Conservation (phyloP, 2,329 filamentous ascomycete genomes). For the Ophiosphaerella korrae region DNA sequence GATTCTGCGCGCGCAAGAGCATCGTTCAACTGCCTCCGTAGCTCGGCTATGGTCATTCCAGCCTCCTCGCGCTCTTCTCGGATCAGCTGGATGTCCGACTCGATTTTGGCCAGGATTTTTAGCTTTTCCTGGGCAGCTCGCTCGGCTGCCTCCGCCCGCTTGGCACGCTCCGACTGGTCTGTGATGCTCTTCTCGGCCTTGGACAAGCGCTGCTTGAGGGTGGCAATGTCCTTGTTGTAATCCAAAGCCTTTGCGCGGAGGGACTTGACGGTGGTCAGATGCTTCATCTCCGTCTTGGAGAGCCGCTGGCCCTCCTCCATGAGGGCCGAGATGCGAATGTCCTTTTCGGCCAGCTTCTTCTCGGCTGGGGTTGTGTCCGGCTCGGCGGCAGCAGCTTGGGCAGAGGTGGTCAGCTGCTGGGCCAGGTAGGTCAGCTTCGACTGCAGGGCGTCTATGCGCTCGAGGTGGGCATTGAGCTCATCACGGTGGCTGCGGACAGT, state of each 20-base stretch:
- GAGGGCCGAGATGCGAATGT: slow-evolving; percentile 84
- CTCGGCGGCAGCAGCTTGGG: slow-evolving; percentile 67
- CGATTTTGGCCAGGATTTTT: slow-evolving; percentile 56
- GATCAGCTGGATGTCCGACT: slow-evolving; percentile 65
- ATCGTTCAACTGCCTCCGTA: slow-evolving; percentile 72
- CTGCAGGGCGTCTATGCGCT: slow-evolving; percentile 89
- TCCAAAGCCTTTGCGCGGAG: slow-evolving; percentile 62
- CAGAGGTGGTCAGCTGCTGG: slow-evolving; percentile 75
- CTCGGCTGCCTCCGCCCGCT: slow-evolving; percentile 63
- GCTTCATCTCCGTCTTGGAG: slow-evolving; percentile 83
- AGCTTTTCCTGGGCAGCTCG: slow-evolving; percentile 62
- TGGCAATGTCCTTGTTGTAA: slow-evolving; percentile 56
- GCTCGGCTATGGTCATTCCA: slow-evolving; percentile 67
- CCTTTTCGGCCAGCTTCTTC: slow-evolving; percentile 84
- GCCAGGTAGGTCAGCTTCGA: slow-evolving; percentile 89
- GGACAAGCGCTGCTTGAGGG: slow-evolving; percentile 63
- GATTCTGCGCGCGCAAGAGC: slow-evolving; percentile 70
- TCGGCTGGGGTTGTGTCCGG: slow-evolving; percentile 54
- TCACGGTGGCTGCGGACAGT: slow-evolving; percentile 70
- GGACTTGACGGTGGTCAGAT: slow-evolving; percentile 82
- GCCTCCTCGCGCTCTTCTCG: slow-evolving; percentile 67
- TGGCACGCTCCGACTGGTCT: slow-evolving; percentile 65
- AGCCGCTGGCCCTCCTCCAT: slow-evolving; percentile 93
- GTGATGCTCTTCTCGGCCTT: slow-evolving; percentile 69
- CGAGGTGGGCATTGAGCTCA: slow-evolving; percentile 81